Evolutionary conservation across 805 yeast species (phyloP).

Genomic region (Candida endomychidarum): DNA sequence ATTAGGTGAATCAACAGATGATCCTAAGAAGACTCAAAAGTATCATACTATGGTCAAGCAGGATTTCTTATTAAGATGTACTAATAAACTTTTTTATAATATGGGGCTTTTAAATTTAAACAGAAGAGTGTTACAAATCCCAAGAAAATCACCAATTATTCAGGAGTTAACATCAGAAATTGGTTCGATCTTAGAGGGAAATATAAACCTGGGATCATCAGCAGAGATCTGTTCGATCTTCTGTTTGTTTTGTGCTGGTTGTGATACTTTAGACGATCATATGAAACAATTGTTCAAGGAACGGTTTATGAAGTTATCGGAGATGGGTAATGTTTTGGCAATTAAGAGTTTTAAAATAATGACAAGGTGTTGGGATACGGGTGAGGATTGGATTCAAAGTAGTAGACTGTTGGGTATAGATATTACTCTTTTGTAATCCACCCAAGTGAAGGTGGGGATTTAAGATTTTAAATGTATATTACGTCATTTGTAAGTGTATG

Average conservation of each 20-base stretch:
- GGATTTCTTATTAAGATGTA: conserved; percentile 39
- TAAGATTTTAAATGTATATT: too few relatives aligned
- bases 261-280: conserved; percentile 47
- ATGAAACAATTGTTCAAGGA: conserved; percentile 35
- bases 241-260: conserved; percentile 57
- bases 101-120: conserved; percentile 58
- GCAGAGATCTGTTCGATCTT: conserved; percentile 58
- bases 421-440: conserved; percentile 29
- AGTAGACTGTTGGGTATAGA: conserved; percentile 43
- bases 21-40: conserved; percentile 6
- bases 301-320: conserved; percentile 42
- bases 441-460: too few relatives aligned
- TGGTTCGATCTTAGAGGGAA: conserved; percentile 31
- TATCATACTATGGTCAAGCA: conserved; percentile 24
- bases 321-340: conserved; percentile 44
- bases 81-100: conserved; percentile 53
- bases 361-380: conserved; percentile 53
- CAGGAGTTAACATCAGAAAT: conserved; percentile 48
- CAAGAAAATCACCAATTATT: conserved; percentile 45
- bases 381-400: conserved; percentile 52
- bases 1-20: conserved; percentile 13
- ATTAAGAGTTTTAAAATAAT: conserved; percentile 48
- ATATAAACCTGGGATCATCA: conserved; percentile 46
- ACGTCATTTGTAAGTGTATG: too few relatives aligned
- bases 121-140: conserved; percentile 52